These are phyloP conservation scores for Fusarium sarcochroum DNA, from an alignment of 2,329 filamentous ascomycete genomes.

Conservation along the genomic window DNA sequence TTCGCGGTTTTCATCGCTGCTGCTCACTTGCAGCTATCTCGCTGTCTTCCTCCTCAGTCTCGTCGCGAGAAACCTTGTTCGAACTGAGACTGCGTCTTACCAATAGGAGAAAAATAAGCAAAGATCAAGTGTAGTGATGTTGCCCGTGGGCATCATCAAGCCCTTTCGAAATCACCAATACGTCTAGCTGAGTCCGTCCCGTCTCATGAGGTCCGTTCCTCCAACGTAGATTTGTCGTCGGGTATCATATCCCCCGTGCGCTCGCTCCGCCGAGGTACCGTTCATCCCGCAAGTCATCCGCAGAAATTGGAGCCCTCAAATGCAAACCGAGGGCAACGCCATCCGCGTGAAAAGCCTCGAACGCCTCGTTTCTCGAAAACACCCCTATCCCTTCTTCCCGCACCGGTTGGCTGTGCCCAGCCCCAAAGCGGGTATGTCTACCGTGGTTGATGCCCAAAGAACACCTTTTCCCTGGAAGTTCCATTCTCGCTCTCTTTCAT, in stretches of 20 bases:
- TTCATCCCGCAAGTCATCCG: constrained; percentile 46
- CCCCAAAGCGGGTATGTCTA: constrained; percentile 47
- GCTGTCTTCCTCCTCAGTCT: constrained; percentile 26
- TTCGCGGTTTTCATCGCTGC: constrained; percentile 36
- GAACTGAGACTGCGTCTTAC: constrained; percentile 30
- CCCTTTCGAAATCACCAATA: constrained; percentile 38
- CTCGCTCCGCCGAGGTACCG: constrained; percentile 42
- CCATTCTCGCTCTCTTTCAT: constrained; percentile 47
- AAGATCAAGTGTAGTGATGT: constrained; percentile 28
- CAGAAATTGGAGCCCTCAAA: constrained; percentile 49
- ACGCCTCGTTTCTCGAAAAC: constrained; percentile 45
- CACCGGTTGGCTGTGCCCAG: constrained; percentile 41
- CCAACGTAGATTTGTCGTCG: constrained; percentile 54
- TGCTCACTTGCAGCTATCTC: constrained; percentile 33
- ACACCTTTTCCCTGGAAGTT: constrained; percentile 44
- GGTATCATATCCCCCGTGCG: constrained; percentile 53
- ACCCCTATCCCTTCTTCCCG: constrained; percentile 37
- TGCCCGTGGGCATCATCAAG: constrained; percentile 27
- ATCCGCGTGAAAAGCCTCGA: constrained; percentile 46
- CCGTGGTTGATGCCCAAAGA: constrained; percentile 46
- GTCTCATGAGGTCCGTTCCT: constrained; percentile 51
- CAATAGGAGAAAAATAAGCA: constrained; percentile 26
- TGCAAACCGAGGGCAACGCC: constrained; percentile 45
- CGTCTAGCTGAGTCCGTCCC: constrained; percentile 47
- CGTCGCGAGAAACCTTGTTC: constrained; percentile 27